Conservation (phyloP, 306 rosid species). For the Echinosophora koreensis region DNA sequence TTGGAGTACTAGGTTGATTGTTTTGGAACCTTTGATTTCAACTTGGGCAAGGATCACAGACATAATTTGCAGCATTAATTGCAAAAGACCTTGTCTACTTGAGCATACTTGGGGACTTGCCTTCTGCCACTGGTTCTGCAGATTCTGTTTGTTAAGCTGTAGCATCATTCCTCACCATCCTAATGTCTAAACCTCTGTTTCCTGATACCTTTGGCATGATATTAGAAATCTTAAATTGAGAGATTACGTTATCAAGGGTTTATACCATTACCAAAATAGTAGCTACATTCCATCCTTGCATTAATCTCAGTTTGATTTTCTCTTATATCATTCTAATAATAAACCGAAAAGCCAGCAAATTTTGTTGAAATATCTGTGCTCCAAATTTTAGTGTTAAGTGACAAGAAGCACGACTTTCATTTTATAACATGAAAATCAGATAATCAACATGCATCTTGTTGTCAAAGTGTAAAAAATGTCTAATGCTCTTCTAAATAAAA, state of each 20-base stretch:
- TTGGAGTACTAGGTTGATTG: not conserved
- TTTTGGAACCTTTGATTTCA: not conserved
- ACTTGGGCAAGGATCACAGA: not conserved
- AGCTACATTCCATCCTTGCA: not conserved
- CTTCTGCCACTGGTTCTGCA: not conserved
- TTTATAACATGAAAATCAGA: not conserved
- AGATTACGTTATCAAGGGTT: not conserved
- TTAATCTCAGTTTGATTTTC: not conserved
- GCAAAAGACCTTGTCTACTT: not conserved
- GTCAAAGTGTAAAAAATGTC: slow-evolving; percentile 1
- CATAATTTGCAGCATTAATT: not conserved
- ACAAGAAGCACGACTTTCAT: not conserved
- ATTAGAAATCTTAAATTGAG: not conserved
- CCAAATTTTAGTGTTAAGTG: not conserved
- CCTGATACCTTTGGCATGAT: not conserved
- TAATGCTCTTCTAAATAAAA: not conserved
- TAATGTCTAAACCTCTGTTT: not conserved
- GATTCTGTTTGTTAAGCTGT: not conserved
- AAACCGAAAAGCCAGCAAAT: not conserved
- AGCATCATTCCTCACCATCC: not conserved
- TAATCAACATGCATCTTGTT: not conserved
- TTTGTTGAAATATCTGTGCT: slow-evolving; percentile 1
- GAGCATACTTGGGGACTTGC: no score
- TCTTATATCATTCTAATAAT: not conserved
- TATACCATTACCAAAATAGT: not conserved